Conservation (phyloP, 2,329 filamentous ascomycete species). For the Exophiala sp. region DNA sequence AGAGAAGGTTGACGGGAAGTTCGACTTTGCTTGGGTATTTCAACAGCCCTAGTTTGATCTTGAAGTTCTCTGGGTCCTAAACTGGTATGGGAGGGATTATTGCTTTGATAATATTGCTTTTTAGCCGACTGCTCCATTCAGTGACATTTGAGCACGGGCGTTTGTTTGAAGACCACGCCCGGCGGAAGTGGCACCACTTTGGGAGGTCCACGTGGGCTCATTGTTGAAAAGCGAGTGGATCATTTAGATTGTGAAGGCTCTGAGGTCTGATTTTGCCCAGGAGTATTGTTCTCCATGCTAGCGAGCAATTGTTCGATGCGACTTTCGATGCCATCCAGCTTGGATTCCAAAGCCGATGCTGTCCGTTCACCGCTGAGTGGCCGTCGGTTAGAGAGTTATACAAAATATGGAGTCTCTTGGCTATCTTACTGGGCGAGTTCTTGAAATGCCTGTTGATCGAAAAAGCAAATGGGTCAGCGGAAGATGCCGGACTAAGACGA, state of each 20-base stretch:
- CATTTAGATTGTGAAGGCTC: constrained; percentile 19
- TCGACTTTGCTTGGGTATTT: constrained; percentile 54
- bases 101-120: background rate
- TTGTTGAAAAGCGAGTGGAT: background rate
- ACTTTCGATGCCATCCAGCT: constrained; percentile 52
- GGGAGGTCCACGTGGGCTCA: background rate
- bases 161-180: background rate
- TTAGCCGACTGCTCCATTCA: background rate
- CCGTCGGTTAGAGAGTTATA: constrained; percentile 4
- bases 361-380: constrained; percentile 51
- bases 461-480: constrained; percentile 10
- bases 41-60: constrained; percentile 15
- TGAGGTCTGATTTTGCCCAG: constrained; percentile 32
- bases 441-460: constrained; percentile 32
- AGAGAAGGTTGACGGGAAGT: constrained; percentile 69
- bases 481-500: background rate
- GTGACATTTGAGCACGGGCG: background rate
- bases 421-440: constrained; percentile 31
- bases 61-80: background rate
- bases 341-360: constrained; percentile 53
- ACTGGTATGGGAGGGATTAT: background rate
- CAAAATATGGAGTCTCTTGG: background rate
- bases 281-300: constrained; percentile 38
- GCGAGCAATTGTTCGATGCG: constrained; percentile 54
- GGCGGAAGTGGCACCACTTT: too few species aligned